Conservation (phyloP, 345 rosid genomes). For the Stellera chamaejasme region DNA sequence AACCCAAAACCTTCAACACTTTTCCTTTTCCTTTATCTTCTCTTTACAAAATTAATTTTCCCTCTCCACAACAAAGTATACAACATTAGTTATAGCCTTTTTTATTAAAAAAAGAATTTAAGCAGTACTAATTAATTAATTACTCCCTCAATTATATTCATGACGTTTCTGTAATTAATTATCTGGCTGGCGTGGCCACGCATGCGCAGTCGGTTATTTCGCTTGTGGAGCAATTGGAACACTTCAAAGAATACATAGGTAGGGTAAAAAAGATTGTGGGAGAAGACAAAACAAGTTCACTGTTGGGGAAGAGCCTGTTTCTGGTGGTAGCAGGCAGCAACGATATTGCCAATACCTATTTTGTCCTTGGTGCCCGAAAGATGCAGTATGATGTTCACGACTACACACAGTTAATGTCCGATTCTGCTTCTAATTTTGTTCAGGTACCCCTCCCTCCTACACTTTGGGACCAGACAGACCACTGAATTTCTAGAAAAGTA, state of each 20-base stretch:
- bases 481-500: no score
- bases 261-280: constrained; percentile 37
- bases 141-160: no score
- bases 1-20: not conserved
- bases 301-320: constrained; percentile 33
- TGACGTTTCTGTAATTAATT: no score
- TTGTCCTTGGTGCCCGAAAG: constrained; percentile 21
- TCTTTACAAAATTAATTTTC: no score
- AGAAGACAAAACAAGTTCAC: constrained; percentile 32
- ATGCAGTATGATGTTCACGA: constrained; percentile 29
- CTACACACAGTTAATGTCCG: constrained; percentile 38
- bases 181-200: no score
- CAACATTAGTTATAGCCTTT: no score
- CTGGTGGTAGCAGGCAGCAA: constrained; percentile 42
- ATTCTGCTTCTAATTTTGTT: constrained; percentile 35
- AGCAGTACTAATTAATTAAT: no score
- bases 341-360: constrained; percentile 60
- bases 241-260: constrained; percentile 40
- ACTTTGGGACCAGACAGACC: no score
- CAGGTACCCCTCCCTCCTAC: no score
- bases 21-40: not conserved
- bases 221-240: constrained; percentile 29
- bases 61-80: no score
- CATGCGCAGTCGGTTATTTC: constrained; percentile 41
- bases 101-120: no score